Evolutionary conservation across 2,329 filamentous ascomycete genomes (phyloP).

Genomic region (Triangularia verruculosa): DNA sequence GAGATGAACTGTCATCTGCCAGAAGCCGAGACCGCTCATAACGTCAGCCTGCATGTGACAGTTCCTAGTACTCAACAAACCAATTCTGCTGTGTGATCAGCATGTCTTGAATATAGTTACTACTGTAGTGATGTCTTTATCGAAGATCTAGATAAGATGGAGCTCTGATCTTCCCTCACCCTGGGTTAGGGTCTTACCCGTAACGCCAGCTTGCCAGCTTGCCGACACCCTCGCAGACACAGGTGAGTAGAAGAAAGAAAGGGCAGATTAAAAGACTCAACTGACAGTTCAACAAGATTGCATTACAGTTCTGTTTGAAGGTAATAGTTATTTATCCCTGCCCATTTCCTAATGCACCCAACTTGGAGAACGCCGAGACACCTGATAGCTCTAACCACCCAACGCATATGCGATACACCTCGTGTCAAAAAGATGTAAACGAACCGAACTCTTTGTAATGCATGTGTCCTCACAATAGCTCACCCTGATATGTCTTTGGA

Average conservation of each 20-base stretch:
- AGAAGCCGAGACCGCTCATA: neutral
- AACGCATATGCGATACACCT: neutral
- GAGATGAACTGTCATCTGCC: neutral
- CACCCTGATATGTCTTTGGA: neutral
- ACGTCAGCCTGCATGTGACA: constrained; percentile 15
- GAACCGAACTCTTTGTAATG: neutral
- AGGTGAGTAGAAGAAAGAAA: too few species aligned
- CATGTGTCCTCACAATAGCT: neutral
- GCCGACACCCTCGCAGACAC: too few species aligned
- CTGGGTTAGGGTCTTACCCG: too few species aligned
- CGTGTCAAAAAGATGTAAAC: neutral
- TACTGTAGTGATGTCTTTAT: too few species aligned
- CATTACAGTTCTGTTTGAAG: neutral
- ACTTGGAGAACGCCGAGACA: too few species aligned
- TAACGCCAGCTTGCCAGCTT: too few species aligned
- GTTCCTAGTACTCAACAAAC: neutral
- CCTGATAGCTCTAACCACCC: neutral
- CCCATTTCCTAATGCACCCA: neutral
- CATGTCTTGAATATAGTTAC: too few species aligned
- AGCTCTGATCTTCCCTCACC: too few species aligned
- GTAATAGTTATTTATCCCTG: neutral
- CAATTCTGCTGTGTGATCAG: too few species aligned
- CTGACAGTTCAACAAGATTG: too few species aligned
- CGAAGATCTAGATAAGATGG: too few species aligned
- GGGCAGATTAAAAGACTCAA: too few species aligned